Percentiles rank a stretch among this genome's conserved stretches.
Evolutionary conservation across 2,329 filamentous ascomycete genomes (phyloP).

Genomic region (Colletotrichum siamense): DNA sequence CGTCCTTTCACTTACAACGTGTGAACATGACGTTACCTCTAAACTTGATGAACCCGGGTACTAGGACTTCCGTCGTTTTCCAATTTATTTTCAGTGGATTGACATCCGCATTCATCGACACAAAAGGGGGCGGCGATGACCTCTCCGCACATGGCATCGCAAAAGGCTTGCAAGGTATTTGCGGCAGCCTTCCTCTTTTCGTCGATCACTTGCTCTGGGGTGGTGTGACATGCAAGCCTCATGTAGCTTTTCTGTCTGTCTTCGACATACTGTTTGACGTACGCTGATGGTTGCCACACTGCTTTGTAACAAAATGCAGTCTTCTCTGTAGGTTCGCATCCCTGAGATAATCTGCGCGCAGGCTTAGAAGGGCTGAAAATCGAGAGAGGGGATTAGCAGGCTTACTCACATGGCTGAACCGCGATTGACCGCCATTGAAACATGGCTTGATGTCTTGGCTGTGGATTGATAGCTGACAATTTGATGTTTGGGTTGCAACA

Average conservation of each 20-base stretch:
- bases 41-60: not conserved
- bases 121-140: not conserved
- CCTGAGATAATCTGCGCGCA: not conserved
- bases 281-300: not conserved
- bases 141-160: not conserved
- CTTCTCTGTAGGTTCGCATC: not conserved
- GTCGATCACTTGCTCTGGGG: not conserved
- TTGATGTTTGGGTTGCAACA: not conserved
- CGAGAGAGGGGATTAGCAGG: not conserved
- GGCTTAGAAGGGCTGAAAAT: not conserved
- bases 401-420: not conserved
- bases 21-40: not conserved
- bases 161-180: not conserved
- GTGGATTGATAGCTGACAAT: not conserved
- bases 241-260: not conserved
- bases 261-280: not conserved
- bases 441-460: not conserved
- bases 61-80: not conserved
- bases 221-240: not conserved
- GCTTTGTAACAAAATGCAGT: not conserved
- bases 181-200: not conserved
- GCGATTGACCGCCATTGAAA: not conserved
- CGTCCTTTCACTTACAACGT: not conserved
- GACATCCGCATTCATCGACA: not conserved
- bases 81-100: not conserved